Evolutionary conservation across 441 rosid genomes (phyloP).

Genomic region (Macaranga tanarius): DNA sequence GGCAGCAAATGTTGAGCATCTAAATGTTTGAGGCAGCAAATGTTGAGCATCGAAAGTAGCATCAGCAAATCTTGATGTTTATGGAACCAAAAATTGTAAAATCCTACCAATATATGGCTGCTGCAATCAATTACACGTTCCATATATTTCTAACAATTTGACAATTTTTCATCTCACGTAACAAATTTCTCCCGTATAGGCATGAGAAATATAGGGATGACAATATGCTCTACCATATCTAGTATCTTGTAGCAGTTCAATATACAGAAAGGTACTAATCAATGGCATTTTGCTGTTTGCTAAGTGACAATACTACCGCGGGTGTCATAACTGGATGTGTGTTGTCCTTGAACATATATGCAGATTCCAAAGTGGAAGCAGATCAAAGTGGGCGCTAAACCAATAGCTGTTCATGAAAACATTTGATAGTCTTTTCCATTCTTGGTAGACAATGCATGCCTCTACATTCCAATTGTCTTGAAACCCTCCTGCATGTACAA

Average conservation of each 20-base stretch:
- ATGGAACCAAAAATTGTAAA: neutral
- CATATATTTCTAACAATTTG: constrained; percentile 7
- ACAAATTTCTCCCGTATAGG: neutral
- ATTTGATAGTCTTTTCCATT: neutral
- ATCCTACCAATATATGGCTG: neutral
- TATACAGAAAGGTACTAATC: constrained; percentile 17
- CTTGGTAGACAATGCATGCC: constrained; percentile 15
- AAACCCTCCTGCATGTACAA: constrained; percentile 39
- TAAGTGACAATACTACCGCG: constrained; percentile 10
- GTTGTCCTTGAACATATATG: constrained; percentile 12
- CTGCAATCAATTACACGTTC: constrained; percentile 8
- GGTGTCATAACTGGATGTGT: constrained; percentile 11
- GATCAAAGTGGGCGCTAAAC: neutral
- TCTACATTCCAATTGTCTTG: constrained; percentile 30
- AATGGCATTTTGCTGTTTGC: constrained; percentile 14
- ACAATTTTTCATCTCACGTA: constrained; percentile 3
- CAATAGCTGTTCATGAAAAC: constrained; percentile 3
- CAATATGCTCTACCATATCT: constrained; percentile 7
- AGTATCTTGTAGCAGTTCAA: constrained; percentile 15
- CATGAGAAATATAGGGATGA: neutral
- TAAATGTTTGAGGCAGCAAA: neutral
- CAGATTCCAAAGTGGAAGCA: constrained; percentile 24
- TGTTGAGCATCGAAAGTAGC: neutral
- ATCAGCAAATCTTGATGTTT: neutral
- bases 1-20: too few species aligned